A percentile compares a stretch with the other conserved stretches of the same genome.
Evolutionary conservation across 2,329 filamentous ascomycete species (phyloP).

Genomic region (Diplocarpon mali): DNA sequence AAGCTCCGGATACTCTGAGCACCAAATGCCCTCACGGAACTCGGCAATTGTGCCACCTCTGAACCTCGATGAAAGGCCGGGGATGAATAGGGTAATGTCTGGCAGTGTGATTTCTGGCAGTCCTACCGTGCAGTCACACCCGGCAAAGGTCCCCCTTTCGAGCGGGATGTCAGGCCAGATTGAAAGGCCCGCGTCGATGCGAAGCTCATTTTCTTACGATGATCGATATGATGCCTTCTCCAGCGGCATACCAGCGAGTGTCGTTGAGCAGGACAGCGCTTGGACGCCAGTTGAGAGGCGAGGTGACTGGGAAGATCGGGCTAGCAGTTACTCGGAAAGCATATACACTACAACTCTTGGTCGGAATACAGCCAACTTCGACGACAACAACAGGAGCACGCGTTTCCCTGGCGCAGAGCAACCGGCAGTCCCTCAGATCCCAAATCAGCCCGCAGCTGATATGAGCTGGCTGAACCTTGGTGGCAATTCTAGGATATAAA

Average conservation of each 20-base stretch:
- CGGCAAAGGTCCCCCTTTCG: constrained; percentile 37
- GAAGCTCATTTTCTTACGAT: constrained; percentile 23
- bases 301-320: constrained; percentile 34
- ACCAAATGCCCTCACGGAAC: constrained; percentile 36
- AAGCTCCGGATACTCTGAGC: constrained; percentile 42
- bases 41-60: constrained; percentile 63
- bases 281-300: constrained; percentile 27
- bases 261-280: constrained; percentile 25
- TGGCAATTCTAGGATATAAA: constrained; percentile 18
- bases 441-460: constrained; percentile 35
- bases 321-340: constrained; percentile 40
- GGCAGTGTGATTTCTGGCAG: constrained; percentile 58
- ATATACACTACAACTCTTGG: constrained; percentile 34
- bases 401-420: constrained; percentile 9
- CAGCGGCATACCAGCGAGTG: constrained; percentile 53
- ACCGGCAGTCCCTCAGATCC: constrained; percentile 10
- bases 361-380: constrained; percentile 21
- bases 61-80: constrained; percentile 44
- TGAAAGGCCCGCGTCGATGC: constrained; percentile 41
- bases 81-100: constrained; percentile 52
- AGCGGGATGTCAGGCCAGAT: constrained; percentile 51
- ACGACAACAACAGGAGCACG: constrained; percentile 8
- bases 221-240: constrained; percentile 40
- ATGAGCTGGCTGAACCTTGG: constrained; percentile 76
- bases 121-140: constrained; percentile 50